These are phyloP conservation scores for Fusarium nanum DNA, from an alignment of 2,329 filamentous ascomycete genomes.

Conservation along the genomic window DNA sequence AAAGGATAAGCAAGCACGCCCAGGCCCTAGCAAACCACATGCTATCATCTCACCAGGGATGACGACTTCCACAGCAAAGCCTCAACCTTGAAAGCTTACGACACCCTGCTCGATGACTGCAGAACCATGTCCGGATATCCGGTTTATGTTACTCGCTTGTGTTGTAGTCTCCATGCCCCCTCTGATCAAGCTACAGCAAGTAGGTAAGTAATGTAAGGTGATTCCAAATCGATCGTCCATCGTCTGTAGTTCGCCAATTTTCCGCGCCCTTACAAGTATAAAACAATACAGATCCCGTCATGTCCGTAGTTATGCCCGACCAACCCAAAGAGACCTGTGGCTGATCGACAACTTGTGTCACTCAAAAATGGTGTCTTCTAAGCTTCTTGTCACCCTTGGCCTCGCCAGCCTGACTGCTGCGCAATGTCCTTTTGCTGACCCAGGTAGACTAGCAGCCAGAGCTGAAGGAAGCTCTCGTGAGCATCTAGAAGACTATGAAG, in stretches of 20 bases:
- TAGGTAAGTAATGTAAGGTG: background rate
- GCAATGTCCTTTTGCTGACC: conserved; percentile 53
- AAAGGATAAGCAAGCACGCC: background rate
- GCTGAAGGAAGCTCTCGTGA: conserved; percentile 47
- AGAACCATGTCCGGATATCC: conserved; percentile 13
- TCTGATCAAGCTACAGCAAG: background rate
- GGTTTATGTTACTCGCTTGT: conserved; percentile 10
- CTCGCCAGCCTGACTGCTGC: conserved; percentile 46
- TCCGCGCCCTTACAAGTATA: conserved; percentile 16
- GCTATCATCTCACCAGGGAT: conserved; percentile 13
- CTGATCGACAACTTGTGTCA: background rate
- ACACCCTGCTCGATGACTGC: conserved; percentile 7
- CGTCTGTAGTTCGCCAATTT: background rate
- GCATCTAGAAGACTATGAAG: conserved; percentile 53
- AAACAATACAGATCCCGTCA: background rate
- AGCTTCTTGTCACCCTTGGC: conserved; percentile 42
- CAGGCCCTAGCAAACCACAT: conserved; percentile 7
- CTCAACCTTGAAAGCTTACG: conserved; percentile 1
- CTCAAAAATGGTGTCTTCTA: conserved; percentile 44
- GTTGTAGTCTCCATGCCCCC: background rate
- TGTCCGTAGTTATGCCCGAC: background rate
- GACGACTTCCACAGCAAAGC: background rate
- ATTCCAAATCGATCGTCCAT: background rate
- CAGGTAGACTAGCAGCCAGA: conserved; percentile 42
- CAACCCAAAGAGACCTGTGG: background rate